Evolutionary conservation across 1,284 basidiomycete genomes (phyloP), one percentile per base, ranked within the genome.

Genomic region (Rhodotorula glutinis): DNA sequence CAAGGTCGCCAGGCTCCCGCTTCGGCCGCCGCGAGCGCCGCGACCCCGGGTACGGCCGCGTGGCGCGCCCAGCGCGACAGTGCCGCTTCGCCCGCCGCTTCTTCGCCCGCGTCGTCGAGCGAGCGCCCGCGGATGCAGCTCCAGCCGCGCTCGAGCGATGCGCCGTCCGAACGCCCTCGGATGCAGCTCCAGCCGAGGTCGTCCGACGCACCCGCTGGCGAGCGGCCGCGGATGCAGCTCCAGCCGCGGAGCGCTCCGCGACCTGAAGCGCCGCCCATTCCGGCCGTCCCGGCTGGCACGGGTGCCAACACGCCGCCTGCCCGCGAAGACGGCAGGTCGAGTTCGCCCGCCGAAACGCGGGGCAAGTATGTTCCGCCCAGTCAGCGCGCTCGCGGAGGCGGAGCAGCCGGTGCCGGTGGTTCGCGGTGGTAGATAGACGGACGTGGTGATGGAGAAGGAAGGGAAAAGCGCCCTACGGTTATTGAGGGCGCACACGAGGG

Each of bases 121-220:
- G 73, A 70, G 66, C 70, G 72, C 19, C 72, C 67, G 29, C 58
- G 67, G 8, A 38, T 74, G 53, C 38, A 62, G 41, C 64, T 72
- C 29, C 51, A 55, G 38, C 67, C 72, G 30, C 63, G 70, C 3
- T 60, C 69, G 46, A 21, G 23, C 46, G 57, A 40, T n/a, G 57
- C 57, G 10, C 27, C 65, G 16, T 46, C 69, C 47, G 73, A 70
- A 65, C 70, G 72, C 19, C 72, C 67, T 21, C 62, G 67, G 5
- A 46, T 73, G 58, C 57, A 66, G 53, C 62, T 72, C 41, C 49
- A 54, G 33, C 69, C 71, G 46, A 59, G 71, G 3, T 38, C 44
- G 30, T 14, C 51, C 49, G 44, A 53, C 53, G 47, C 57, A 33
- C 44, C 62, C 54, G 41, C 58, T 60, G 46, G 44, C 61, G 33